Percentiles rank a stretch among this genome's conserved stretches.
Evolutionary conservation across 805 yeast species (phyloP).

Genomic region (Yamadazyma sp.): DNA sequence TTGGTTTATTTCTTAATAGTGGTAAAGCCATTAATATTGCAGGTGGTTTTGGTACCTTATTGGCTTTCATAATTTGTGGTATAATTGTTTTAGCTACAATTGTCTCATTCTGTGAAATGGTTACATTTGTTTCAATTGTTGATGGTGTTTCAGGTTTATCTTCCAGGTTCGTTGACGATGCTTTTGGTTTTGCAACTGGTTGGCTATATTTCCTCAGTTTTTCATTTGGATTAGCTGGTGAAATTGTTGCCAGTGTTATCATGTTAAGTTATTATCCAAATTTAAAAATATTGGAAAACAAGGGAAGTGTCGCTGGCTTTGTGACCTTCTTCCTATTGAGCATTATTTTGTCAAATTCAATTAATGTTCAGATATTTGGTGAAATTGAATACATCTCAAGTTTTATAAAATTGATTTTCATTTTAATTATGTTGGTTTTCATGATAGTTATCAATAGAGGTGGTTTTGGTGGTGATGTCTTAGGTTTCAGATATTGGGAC

Average conservation of each 20-base stretch:
- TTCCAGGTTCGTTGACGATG: constrained; percentile 72
- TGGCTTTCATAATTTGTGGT: constrained; percentile 67
- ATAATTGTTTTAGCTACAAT: constrained; percentile 64
- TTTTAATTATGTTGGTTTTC: constrained; percentile 53
- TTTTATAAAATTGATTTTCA: constrained; percentile 51
- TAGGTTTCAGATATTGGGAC: constrained; percentile 77
- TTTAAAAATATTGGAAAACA: constrained; percentile 46
- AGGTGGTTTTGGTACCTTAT: constrained; percentile 73
- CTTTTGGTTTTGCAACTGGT: constrained; percentile 73
- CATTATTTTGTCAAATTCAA: constrained; percentile 50
- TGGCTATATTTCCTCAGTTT: constrained; percentile 74
- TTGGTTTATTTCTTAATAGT: constrained; percentile 65
- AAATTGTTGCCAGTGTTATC: constrained; percentile 75
- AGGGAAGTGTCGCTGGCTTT: constrained; percentile 52
- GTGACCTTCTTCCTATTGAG: constrained; percentile 57
- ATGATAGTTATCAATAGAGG: constrained; percentile 68
- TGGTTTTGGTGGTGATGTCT: constrained; percentile 36
- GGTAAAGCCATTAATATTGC: constrained; percentile 73
- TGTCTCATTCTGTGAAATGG: constrained; percentile 78
- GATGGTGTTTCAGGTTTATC: constrained; percentile 76
- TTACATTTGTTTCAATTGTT: constrained; percentile 72
- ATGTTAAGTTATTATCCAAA: constrained; percentile 66
- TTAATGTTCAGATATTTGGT: constrained; percentile 72
- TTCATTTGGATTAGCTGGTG: constrained; percentile 72
- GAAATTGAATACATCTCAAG: constrained; percentile 69